A percentile compares a stretch with the other conserved stretches of the same genome.
Evolutionary conservation across 805 yeast genomes (phyloP).

Genomic region (Wickerhamiella allomyrinae): DNA sequence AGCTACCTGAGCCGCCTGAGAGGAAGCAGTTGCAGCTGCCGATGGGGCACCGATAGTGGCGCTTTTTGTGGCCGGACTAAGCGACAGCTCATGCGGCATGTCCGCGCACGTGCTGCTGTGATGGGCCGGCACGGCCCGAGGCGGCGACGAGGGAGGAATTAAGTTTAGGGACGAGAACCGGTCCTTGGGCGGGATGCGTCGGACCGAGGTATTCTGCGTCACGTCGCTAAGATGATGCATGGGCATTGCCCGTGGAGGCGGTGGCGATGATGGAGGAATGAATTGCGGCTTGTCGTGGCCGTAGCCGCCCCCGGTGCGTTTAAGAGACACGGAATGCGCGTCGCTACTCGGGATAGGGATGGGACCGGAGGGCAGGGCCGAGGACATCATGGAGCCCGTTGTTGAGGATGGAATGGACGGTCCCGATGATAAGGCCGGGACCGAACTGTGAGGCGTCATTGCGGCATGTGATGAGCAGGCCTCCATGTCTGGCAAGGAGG

Average conservation of each 20-base stretch:
- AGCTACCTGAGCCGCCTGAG: too few relatives aligned
- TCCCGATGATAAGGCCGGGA: slow-evolving; percentile 2
- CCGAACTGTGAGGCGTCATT: too few relatives aligned
- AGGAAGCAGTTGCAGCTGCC: too few relatives aligned
- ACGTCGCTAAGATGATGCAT: too few relatives aligned
- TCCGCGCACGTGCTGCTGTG: not conserved
- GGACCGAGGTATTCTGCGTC: not conserved
- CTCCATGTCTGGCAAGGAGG: not conserved
- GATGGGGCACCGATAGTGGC: too few relatives aligned
- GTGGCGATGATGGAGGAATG: not conserved
- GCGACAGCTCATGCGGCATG: not conserved
- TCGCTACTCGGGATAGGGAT: not conserved
- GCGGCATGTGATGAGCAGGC: not conserved
- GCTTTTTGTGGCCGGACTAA: slow-evolving; percentile 1
- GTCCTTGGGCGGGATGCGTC: not conserved
- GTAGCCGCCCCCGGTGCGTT: not conserved
- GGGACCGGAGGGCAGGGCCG: too few relatives aligned
- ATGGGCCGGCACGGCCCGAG: not conserved
- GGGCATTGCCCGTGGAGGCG: slow-evolving; percentile 2
- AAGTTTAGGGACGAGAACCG: not conserved
- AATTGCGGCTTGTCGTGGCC: not conserved
- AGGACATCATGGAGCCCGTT: too few relatives aligned
- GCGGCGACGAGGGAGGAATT: slow-evolving; percentile 2
- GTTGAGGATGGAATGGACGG: too few relatives aligned
- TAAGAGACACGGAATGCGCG: not conserved